These are phyloP conservation scores for Wickerhamiella slavikovae DNA, from an alignment of 805 yeast species.

Conservation along the genomic window DNA sequence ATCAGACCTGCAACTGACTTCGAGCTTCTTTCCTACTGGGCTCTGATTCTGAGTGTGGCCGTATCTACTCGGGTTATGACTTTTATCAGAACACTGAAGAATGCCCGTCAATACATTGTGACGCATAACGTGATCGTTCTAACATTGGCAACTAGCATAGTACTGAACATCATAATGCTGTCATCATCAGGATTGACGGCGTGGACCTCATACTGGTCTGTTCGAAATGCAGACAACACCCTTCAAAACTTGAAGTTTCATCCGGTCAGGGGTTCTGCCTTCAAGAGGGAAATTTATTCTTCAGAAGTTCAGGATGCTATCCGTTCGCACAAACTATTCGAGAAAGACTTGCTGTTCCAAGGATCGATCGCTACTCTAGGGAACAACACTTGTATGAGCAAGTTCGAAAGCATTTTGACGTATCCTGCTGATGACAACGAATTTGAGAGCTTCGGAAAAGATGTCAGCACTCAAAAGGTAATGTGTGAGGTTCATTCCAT, in stretches of 20 bases:
- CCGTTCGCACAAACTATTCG: neutral
- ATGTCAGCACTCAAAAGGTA: neutral
- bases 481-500: neutral
- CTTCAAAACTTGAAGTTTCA: neutral
- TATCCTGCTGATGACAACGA: neutral
- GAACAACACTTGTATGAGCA: neutral
- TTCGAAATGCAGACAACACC: neutral
- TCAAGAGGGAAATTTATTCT: neutral
- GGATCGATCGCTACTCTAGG: too few species aligned
- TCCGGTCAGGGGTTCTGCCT: neutral
- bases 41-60: neutral
- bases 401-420: neutral
- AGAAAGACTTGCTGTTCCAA: too few species aligned
- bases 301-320: neutral
- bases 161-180: too few species aligned
- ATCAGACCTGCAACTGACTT: too few species aligned
- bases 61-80: neutral
- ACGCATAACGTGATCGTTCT: neutral
- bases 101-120: neutral
- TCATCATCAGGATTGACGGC: too few species aligned
- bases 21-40: neutral
- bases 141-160: neutral
- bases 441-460: neutral
- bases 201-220: neutral
- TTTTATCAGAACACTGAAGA: neutral